Base-by-base conservation (phyloP, 345 rosid genomes). In the Eucalyptus erythrocorys region DNA sequence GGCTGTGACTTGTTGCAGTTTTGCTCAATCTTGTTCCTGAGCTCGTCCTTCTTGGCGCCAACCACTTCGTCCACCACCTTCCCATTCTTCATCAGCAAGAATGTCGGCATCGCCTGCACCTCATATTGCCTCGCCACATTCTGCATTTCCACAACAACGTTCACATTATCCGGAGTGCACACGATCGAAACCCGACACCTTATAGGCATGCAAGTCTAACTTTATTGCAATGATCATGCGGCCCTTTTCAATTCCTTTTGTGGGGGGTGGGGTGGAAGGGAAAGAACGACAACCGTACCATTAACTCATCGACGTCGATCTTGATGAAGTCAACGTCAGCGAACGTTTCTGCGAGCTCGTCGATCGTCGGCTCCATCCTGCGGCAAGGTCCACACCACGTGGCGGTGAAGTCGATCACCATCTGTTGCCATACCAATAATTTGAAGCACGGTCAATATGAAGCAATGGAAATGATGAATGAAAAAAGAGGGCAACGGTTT, bases 311-410 rank as follows among this genome's bases (percentile, higher is more conserved):
- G 10, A 95, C 95, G 87, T 96, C 98, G 66, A 96, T 92, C 94
- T 93, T 95, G 93, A 97, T 89, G 87, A 97, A 95, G 90, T 93
- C 93, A 47, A 94, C 95, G 59, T 95, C 93, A 1, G 92, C 71
- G 91, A 92, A 95, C 57, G 85, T 92, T 21, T 95, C 94, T 11
- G 98, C 96, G 30, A 93, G 90, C 53, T 93, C 96, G 71, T 92
- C 92, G 48, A 95, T 87, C 24, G 85, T 79, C 0, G 96, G 97
- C 19, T 96, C 98, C 88, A 96, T 90, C 76, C 80, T 37, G 87
- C 92, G 94, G 89, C 99, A 96, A 6, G 98, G 97, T 71, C 97
- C 96, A 15, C 99, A 96, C 98, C 99, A 96, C 19, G 92, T 91
- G 10, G 98, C 97, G 26, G 98, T 91, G 93, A 96, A 97, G 90